Evolutionary conservation across 768 basidiomycete species (phyloP).

Genomic region (Gymnopilus dilepis): DNA sequence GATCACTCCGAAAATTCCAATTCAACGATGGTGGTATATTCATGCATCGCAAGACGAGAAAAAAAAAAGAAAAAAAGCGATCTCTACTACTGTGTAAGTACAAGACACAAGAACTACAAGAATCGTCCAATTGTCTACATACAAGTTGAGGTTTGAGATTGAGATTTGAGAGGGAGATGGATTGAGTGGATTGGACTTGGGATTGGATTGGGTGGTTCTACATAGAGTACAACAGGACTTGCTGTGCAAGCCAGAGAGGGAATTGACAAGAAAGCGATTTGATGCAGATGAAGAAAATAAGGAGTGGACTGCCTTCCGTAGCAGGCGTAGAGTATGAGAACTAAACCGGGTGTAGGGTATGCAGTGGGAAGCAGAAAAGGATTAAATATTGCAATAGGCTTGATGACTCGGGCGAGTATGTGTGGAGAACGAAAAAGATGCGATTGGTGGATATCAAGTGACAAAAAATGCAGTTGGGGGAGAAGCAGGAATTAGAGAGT

Average conservation of each 20-base stretch:
- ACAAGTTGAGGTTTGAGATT: neutral
- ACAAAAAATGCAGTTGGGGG: slow-evolving; percentile 3
- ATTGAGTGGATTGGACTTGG: neutral
- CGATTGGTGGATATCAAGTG: neutral
- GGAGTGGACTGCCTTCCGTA: neutral
- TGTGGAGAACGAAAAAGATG: neutral
- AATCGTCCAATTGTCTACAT: neutral
- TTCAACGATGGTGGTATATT: slow-evolving; percentile 4
- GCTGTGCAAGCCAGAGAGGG: neutral
- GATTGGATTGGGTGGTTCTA: neutral
- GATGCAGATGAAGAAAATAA: neutral
- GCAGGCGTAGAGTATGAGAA: neutral
- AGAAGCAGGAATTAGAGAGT: neutral
- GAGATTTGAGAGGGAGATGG: neutral
- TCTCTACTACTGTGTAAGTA: neutral
- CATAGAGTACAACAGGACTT: slow-evolving; percentile 2
- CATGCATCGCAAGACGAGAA: neutral
- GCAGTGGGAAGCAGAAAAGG: neutral
- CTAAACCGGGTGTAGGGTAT: neutral
- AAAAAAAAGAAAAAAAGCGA: neutral
- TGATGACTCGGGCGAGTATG: neutral
- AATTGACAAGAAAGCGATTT: slow-evolving; percentile 1
- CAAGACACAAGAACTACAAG: neutral
- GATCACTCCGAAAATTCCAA: neutral
- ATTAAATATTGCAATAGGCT: neutral